phyloP scores from a whole-genome alignment of 2,329 filamentous ascomycete species.

The Calonectria pseudoturangicola region DNA sequence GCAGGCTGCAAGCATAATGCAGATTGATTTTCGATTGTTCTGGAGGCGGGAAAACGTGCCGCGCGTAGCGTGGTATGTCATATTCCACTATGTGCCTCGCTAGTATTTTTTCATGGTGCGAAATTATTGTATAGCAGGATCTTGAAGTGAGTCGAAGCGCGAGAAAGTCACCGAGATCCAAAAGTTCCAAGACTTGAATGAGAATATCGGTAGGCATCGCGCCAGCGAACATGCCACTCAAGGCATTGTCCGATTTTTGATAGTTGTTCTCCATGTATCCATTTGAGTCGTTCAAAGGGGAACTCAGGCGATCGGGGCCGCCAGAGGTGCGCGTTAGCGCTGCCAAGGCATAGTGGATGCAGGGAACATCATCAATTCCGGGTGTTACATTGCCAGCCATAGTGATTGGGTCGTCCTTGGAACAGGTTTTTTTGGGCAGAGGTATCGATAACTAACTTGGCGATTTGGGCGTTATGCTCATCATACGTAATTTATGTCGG shows the following conservation, averaged over 20 bases:
- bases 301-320: conserved; percentile 71
- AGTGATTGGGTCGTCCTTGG: conserved; percentile 71
- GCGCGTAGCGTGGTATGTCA: neutral
- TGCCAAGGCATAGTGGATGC: conserved; percentile 92
- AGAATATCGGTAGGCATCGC: neutral
- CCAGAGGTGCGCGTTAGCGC: conserved; percentile 86
- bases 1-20: neutral
- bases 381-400: conserved; percentile 78
- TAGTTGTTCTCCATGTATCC: conserved; percentile 57
- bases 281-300: conserved; percentile 64
- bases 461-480: conserved; percentile 55
- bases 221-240: neutral
- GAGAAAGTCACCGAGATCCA: neutral
- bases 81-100: neutral
- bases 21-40: neutral
- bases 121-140: neutral
- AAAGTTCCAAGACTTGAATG: neutral
- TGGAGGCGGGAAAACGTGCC: neutral
- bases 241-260: neutral
- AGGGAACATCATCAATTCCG: conserved; percentile 88
- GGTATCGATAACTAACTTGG: conserved; percentile 61
- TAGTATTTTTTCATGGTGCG: neutral
- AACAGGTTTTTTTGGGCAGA: conserved; percentile 59
- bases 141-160: neutral
- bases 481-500: neutral